Evolutionary conservation across 176 grass and related monocot genomes (phyloP).

Genomic region (Oryza officinalis): DNA sequence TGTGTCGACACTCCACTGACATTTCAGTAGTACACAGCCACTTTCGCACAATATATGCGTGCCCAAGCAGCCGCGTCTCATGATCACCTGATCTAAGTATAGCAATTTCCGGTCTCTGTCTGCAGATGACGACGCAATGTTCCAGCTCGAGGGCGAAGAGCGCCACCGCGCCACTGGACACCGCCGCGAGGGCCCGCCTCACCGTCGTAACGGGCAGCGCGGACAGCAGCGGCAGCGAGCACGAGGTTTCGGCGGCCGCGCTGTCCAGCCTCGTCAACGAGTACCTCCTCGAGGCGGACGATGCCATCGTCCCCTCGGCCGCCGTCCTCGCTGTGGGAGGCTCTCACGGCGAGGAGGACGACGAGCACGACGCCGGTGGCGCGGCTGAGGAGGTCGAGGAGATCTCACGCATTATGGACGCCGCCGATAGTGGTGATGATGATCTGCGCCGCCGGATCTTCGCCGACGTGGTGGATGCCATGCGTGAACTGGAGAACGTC

Average conservation of each 20-base stretch:
- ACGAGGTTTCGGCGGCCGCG: conserved; percentile 9
- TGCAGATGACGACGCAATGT: conserved; percentile 2
- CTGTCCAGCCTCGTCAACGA: conserved; percentile 49
- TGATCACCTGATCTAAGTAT: not conserved
- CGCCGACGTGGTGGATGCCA: conserved; percentile 20
- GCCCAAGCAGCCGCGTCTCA: not conserved
- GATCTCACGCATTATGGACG: not conserved
- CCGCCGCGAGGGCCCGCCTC: conserved; percentile 34
- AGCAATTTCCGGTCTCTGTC: not conserved
- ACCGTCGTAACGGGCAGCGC: not conserved
- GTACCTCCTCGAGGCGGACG: conserved; percentile 41
- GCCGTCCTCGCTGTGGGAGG: not conserved
- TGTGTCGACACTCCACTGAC: conserved; percentile 41
- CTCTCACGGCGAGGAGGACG: not conserved
- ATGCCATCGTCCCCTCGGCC: not conserved
- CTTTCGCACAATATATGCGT: not conserved
- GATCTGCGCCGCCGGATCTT: conserved; percentile 21
- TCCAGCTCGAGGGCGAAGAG: conserved; percentile 26
- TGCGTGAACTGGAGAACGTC: not conserved
- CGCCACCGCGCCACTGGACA: conserved; percentile 27
- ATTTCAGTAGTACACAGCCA: not conserved
- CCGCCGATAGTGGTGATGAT: too few relatives aligned
- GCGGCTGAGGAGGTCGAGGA: not conserved
- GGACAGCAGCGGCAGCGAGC: conserved; percentile 48
- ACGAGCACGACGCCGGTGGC: not conserved